Evolutionary conservation across 305 asterid genomes (phyloP), one percentile per base, ranked within the genome.

Genomic region (Fraxinus baroniana): DNA sequence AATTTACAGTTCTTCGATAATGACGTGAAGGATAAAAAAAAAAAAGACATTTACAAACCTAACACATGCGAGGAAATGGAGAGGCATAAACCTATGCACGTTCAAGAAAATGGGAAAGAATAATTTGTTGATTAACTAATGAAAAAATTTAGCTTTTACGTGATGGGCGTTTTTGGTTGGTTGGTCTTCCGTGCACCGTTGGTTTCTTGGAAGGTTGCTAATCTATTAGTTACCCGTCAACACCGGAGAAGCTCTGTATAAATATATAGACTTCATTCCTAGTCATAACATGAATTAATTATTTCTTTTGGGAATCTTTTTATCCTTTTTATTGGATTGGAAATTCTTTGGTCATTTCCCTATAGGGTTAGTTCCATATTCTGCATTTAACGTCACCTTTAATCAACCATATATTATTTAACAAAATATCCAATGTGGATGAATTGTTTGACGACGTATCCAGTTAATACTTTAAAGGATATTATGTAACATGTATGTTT

Each of bases 141-240:
- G 62, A 52, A 17, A 49, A 4, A 37, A 17, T 24, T 20, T 30
- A 52, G 24, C 13, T 36, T 30, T 46, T 35, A 2, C 30, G 18
- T 39, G 5, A 35, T 76, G 52, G 35, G 22, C 22, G 35, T 24
- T 70, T 62, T 79, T 64, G 74, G 82, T 71, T 87, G 88, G 77
- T 81, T 84, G 86, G 90, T 78, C 82, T 90, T 88, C 89, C 93
- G 81, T 88, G 86, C 76, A 83, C 87, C 87, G 87, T 87, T 91
- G 90, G 90, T 84, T 88, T 86, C 92, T 84, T 78, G 87, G 86
- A 62, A 87, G 88, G 88, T 87, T 80, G 68, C 84, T 77, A 81
- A 83, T 83, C 85, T 85, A 85, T 85, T 81, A 64, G 83, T 80
- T 84, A 85, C 86, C 62, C 95, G 90, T 84, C 81, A 87, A 86